Conservation (phyloP, 2,329 filamentous ascomycete genomes). For the Aspergillus pseudotamarii region DNA sequence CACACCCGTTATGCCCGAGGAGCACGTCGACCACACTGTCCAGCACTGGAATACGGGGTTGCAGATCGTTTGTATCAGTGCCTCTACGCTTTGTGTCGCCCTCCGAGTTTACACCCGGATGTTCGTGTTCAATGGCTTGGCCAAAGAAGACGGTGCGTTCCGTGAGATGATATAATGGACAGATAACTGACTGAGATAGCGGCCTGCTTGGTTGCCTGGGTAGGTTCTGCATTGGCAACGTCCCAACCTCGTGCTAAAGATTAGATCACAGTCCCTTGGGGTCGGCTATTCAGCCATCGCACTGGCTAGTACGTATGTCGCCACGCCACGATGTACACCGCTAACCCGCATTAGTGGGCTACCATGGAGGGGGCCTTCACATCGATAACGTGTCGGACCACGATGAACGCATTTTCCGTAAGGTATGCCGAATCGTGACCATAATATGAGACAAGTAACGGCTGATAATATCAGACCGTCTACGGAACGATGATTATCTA, state of each 20-base stretch:
- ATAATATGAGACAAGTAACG: rapidly evolving
- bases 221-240: not conserved
- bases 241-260: not conserved
- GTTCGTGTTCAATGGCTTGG: not conserved
- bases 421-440: not conserved
- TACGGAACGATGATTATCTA: not conserved
- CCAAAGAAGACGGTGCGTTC: not conserved
- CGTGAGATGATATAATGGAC: not conserved
- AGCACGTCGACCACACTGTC: not conserved
- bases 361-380: not conserved
- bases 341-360: not conserved
- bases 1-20: not conserved
- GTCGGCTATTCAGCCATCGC: not conserved
- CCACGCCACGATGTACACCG: not conserved
- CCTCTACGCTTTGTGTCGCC: not conserved
- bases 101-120: not conserved
- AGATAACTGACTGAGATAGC: not conserved
- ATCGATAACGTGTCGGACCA: not conserved
- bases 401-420: not conserved
- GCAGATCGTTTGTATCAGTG: not conserved
- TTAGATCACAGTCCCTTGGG: not conserved
- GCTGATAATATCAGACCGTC: not conserved
- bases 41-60: not conserved
- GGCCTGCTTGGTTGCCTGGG: not conserved
- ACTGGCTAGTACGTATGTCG: not conserved